Percentiles rank a stretch among this genome's conserved stretches.
These are phyloP conservation scores for Pueraria montana DNA, from an alignment of 306 rosid species.

Conservation along the genomic window DNA sequence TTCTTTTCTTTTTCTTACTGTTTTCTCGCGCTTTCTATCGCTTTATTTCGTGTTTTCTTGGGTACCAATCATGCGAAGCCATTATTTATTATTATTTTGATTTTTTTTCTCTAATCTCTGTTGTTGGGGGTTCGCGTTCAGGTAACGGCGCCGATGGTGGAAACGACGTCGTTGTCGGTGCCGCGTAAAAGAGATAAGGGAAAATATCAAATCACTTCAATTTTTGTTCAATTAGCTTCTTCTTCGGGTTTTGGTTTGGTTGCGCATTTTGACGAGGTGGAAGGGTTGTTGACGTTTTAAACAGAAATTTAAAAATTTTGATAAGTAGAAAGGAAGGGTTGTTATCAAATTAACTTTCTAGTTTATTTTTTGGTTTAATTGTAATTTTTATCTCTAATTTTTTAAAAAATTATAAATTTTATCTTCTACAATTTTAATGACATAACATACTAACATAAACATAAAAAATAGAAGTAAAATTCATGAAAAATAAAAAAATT, in stretches of 20 bases:
- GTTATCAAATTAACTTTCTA: no score
- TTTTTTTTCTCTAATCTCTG: neutral
- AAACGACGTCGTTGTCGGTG: slow-evolving; percentile 46
- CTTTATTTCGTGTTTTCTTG: slow-evolving; percentile 11
- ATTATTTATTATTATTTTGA: neutral
- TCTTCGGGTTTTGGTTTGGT: neutral
- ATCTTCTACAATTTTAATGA: no score
- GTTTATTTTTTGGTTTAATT: no score
- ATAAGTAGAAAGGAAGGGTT: neutral
- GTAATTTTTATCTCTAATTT: no score
- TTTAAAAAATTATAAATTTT: no score
- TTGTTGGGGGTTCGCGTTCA: neutral
- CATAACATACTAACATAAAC: no score
- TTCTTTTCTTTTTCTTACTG: neutral
- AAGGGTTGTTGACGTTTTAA: neutral
- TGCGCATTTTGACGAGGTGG: neutral
- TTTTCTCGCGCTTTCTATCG: slow-evolving; percentile 29
- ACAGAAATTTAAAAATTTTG: neutral
- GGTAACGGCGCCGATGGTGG: slow-evolving; percentile 39
- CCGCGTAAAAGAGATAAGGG: neutral
- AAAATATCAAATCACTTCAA: neutral
- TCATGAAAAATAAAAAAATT: no score
- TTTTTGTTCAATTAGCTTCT: neutral
- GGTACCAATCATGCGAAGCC: neutral
- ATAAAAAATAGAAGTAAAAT: no score